Percentiles rank a stretch among this genome's conserved stretches.
Conservation (phyloP, 441 rosid genomes). For the Gossypium lobatum region DNA sequence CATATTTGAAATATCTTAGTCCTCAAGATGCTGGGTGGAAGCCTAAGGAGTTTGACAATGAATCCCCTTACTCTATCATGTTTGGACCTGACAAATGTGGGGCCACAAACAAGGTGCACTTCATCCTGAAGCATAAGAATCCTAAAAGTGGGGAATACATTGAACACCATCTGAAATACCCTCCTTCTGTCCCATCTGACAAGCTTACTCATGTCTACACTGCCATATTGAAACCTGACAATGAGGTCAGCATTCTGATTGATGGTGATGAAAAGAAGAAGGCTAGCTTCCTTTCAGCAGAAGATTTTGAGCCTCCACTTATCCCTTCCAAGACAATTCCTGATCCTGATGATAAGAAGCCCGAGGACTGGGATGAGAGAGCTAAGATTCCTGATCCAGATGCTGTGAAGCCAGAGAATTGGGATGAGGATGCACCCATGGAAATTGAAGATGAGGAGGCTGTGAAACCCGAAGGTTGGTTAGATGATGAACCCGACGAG, state of each 20-base stretch:
- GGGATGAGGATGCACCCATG: slow-evolving; percentile 97
- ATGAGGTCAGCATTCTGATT: slow-evolving; percentile 61
- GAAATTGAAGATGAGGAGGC: slow-evolving; percentile 87
- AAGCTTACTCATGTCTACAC: slow-evolving; percentile 92
- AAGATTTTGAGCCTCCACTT: slow-evolving; percentile 86
- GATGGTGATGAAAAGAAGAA: slow-evolving; percentile 93
- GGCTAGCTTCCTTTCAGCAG: slow-evolving; percentile 63
- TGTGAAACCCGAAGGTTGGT: slow-evolving; percentile 93
- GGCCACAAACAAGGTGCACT: slow-evolving; percentile 88
- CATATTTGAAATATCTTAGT: slow-evolving; percentile 81
- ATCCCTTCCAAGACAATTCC: slow-evolving; percentile 85
- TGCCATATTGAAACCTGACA: slow-evolving; percentile 84
- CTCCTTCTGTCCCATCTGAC: slow-evolving; percentile 88
- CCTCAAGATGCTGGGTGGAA: slow-evolving; percentile 91
- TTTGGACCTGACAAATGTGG: slow-evolving; percentile 99
- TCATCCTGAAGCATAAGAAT: slow-evolving; percentile 88
- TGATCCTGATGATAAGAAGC: slow-evolving; percentile 89
- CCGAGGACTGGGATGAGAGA: slow-evolving; percentile 94
- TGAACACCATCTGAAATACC: slow-evolving; percentile 88
- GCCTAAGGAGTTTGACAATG: slow-evolving; percentile 59
- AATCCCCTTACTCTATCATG: slow-evolving; percentile 91
- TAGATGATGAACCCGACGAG: slow-evolving; percentile 94
- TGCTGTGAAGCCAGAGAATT: slow-evolving; percentile 85
- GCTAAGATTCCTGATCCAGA: slow-evolving; percentile 75
- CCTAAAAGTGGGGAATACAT: slow-evolving; percentile 85